Percentiles rank a stretch among this genome's conserved stretches.
Evolutionary conservation across 139 green algal genomes (phyloP).

Genomic region (Volvox reticuliferus): DNA sequence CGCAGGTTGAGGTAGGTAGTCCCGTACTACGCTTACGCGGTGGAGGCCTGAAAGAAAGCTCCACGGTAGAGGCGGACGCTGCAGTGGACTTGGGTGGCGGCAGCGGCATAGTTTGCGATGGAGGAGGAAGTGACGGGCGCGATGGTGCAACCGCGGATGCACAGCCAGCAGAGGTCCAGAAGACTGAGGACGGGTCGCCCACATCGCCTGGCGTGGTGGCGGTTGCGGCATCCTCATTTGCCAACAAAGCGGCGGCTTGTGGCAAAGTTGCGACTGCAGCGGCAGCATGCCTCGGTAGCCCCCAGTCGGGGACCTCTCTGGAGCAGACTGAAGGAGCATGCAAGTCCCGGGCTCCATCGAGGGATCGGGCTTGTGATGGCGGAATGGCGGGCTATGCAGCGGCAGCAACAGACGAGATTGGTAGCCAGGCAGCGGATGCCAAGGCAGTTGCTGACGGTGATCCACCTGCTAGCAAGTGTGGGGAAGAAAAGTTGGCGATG

Average conservation of each 20-base stretch:
- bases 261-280: neutral
- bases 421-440: neutral
- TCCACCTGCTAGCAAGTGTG: neutral
- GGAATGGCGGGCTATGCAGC: neutral
- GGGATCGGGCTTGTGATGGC: neutral
- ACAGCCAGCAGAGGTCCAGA: neutral
- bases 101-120: neutral
- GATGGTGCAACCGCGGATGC: neutral
- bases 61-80: neutral
- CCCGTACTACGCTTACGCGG: conserved; percentile 12
- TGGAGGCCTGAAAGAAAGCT: neutral
- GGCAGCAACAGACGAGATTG: neutral
- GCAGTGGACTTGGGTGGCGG: neutral
- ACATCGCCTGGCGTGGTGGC: neutral
- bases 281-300: neutral
- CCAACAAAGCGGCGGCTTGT: neutral
- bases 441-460: neutral
- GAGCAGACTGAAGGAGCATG: neutral
- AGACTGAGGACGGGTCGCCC: neutral
- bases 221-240: neutral
- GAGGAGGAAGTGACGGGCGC: neutral
- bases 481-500: neutral
- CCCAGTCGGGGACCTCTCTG: neutral
- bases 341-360: neutral
- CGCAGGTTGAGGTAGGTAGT: no score